These are phyloP conservation scores for Hypoxylon lenormandii DNA, from an alignment of 495 filamentous ascomycete genomes.

Conservation along the genomic window DNA sequence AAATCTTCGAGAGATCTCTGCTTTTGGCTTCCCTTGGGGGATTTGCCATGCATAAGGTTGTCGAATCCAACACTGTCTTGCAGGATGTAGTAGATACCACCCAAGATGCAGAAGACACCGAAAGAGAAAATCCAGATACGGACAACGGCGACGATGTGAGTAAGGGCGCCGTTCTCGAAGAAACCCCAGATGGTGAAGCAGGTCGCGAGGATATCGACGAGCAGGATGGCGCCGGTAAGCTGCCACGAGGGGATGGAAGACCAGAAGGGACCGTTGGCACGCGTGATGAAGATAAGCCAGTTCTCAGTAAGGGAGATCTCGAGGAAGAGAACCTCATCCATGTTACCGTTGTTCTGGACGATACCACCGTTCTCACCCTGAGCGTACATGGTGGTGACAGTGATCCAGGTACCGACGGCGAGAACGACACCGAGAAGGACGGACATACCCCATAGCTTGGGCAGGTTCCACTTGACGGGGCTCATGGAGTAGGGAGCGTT, in stretches of 20 bases:
- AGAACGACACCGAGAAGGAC: slow-evolving; percentile 83
- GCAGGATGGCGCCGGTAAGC: slow-evolving; percentile 76
- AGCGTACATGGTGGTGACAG: slow-evolving; percentile 79
- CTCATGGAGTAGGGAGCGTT: slow-evolving; percentile 86
- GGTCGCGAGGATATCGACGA: slow-evolving; percentile 84
- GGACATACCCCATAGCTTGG: slow-evolving; percentile 92
- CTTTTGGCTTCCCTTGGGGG: slow-evolving; percentile 76
- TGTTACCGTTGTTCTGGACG: slow-evolving; percentile 84
- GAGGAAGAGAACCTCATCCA: slow-evolving; percentile 86
- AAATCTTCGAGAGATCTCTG: slow-evolving; percentile 87
- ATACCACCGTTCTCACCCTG: slow-evolving; percentile 78
- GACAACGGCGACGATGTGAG: slow-evolving; percentile 80
- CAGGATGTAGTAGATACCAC: slow-evolving; percentile 77
- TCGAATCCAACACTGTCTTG: slow-evolving; percentile 81
- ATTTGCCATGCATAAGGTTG: slow-evolving; percentile 91
- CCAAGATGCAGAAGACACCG: slow-evolving; percentile 80
- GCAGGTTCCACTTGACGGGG: slow-evolving; percentile 94
- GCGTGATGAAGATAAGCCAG: slow-evolving; percentile 96
- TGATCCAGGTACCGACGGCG: slow-evolving; percentile 85
- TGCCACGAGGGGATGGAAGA: slow-evolving; percentile 85
- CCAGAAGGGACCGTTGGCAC: slow-evolving; percentile 88
- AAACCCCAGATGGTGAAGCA: slow-evolving; percentile 85
- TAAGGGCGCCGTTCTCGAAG: slow-evolving; percentile 71
- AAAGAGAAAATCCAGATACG: slow-evolving; percentile 92
- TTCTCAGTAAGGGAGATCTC: slow-evolving; percentile 92